A percentile compares a stretch with the other conserved stretches of the same genome.
phyloP scores from a whole-genome alignment of 305 asterid genomes.

The Fraxinus xanthoxyloides region DNA sequence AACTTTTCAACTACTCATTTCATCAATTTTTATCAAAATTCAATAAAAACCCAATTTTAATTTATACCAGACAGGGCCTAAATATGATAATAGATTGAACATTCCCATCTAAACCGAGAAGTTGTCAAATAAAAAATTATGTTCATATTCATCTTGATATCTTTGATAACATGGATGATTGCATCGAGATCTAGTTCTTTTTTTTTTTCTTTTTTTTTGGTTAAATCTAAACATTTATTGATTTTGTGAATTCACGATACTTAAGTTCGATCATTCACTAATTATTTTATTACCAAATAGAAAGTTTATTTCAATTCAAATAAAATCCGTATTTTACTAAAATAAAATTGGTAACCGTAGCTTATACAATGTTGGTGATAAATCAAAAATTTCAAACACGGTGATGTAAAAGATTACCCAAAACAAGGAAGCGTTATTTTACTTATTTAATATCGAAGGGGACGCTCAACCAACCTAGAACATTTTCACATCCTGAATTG shows the following conservation, averaged over 20 bases:
- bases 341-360: not conserved
- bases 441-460: slow-evolving; percentile 1
- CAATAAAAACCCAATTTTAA: too few relatives aligned
- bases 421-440: not conserved
- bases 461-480: slow-evolving; percentile 27
- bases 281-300: not conserved
- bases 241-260: not conserved
- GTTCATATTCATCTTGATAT: too few relatives aligned
- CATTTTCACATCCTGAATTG: slow-evolving; percentile 16
- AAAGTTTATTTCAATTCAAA: not conserved
- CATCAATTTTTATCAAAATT: too few relatives aligned
- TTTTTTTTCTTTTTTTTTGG: not conserved
- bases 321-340: not conserved
- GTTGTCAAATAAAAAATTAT: too few relatives aligned
- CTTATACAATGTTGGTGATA: not conserved
- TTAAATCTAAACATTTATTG: too few relatives aligned
- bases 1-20: too few relatives aligned
- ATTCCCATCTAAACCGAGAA: too few relatives aligned
- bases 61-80: too few relatives aligned
- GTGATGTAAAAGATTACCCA: slow-evolving; percentile 7
- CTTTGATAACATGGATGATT: not conserved
- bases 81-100: too few relatives aligned
- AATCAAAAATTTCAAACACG: not conserved
- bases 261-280: not conserved
- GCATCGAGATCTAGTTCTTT: not conserved